These are phyloP conservation scores for Fereydounia khargensis DNA, from an alignment of 1,284 basidiomycete genomes.

Conservation along the genomic window DNA sequence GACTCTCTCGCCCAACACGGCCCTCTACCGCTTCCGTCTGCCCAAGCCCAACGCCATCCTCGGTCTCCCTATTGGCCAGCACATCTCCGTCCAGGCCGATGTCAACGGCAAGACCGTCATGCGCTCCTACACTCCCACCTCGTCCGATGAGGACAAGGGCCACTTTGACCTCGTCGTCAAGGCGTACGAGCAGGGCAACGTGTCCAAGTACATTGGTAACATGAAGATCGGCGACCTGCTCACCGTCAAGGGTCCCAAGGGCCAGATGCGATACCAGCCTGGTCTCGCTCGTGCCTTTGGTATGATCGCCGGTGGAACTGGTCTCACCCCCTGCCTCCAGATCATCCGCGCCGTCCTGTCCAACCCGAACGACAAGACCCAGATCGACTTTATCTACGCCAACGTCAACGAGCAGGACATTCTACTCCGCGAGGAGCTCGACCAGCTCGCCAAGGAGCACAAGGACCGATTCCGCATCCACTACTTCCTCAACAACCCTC, in stretches of 20 bases:
- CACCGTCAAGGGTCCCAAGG: slow-evolving; percentile 91
- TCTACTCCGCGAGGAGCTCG: slow-evolving; percentile 79
- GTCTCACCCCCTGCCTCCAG: slow-evolving; percentile 82
- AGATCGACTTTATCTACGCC: slow-evolving; percentile 91
- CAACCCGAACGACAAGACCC: slow-evolving; percentile 79
- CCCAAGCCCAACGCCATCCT: slow-evolving; percentile 72
- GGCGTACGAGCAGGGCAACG: slow-evolving; percentile 95
- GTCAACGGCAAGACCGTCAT: slow-evolving; percentile 86
- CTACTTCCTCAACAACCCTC: slow-evolving; percentile 92
- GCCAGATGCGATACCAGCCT: slow-evolving; percentile 65
- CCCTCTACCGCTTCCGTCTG: slow-evolving; percentile 87
- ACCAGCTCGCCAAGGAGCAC: slow-evolving; percentile 71
- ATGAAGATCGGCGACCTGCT: slow-evolving; percentile 68
- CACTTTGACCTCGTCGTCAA: slow-evolving; percentile 96
- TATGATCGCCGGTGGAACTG: slow-evolving; percentile 92
- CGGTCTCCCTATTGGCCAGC: slow-evolving; percentile 92
- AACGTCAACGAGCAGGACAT: slow-evolving; percentile 68
- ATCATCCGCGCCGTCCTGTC: slow-evolving; percentile 86
- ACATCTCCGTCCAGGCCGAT: slow-evolving; percentile 85
- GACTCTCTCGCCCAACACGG: slow-evolving; percentile 88
- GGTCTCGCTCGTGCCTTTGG: slow-evolving; percentile 65
- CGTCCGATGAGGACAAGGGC: slow-evolving; percentile 84
- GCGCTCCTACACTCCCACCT: slow-evolving; percentile 92
- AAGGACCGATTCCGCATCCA: slow-evolving; percentile 68
- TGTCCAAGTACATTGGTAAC: slow-evolving; percentile 78